These are phyloP conservation scores for Porodaedalea pini DNA, from an alignment of 1,284 basidiomycete genomes.

Conservation along the genomic window DNA sequence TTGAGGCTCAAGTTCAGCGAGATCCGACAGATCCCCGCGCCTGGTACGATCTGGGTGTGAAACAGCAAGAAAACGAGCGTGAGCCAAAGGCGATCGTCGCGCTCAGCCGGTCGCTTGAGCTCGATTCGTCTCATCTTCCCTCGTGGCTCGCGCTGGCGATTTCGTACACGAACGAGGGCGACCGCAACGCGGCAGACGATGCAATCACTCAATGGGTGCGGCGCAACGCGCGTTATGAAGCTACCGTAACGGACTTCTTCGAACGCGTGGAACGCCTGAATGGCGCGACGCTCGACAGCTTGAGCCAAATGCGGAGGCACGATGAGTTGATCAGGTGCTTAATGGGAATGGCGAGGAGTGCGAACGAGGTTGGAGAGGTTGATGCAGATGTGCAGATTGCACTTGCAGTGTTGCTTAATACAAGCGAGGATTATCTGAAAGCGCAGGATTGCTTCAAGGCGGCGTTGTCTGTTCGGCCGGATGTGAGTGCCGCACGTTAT, in stretches of 20 bases:
- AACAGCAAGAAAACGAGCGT: slow-evolving; percentile 97
- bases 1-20: slow-evolving; percentile 86
- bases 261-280: slow-evolving; percentile 34
- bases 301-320: slow-evolving; percentile 36
- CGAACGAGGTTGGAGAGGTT: slow-evolving; percentile 52
- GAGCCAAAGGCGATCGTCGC: slow-evolving; percentile 90
- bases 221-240: slow-evolving; percentile 52
- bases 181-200: slow-evolving; percentile 68
- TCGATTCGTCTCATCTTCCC: slow-evolving; percentile 74
- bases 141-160: slow-evolving; percentile 92
- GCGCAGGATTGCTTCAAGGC: slow-evolving; percentile 94
- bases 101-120: slow-evolving; percentile 74
- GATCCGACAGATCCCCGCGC: slow-evolving; percentile 69
- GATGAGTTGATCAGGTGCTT: slow-evolving; percentile 49
- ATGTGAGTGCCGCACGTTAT: slow-evolving; percentile 47
- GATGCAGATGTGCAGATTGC: slow-evolving; percentile 97
- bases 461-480: slow-evolving; percentile 83
- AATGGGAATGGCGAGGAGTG: slow-evolving; percentile 62
- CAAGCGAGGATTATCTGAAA: slow-evolving; percentile 87
- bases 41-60: slow-evolving; percentile 93
- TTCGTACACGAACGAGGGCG: slow-evolving; percentile 89
- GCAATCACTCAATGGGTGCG: slow-evolving; percentile 84
- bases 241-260: slow-evolving; percentile 41
- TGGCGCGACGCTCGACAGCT: slow-evolving; percentile 40
- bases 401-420: slow-evolving; percentile 90